Conservation (phyloP, 2,329 filamentous ascomycete species). For the Fusarium brachygibbosum region DNA sequence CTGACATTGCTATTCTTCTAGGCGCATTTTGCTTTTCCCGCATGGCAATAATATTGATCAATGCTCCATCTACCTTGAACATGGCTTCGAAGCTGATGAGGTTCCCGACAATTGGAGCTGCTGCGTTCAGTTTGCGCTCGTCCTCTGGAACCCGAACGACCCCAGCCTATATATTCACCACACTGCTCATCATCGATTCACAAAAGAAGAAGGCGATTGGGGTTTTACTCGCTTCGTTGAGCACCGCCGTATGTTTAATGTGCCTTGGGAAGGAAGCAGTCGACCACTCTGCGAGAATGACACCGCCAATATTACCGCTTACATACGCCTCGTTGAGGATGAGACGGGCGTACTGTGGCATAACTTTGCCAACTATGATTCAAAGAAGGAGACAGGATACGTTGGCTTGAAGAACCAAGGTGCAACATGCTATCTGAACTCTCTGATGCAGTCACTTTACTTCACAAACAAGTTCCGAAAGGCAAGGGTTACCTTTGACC, state of each 20-base stretch:
- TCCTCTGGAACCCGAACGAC: conserved; percentile 94
- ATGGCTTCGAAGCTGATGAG: conserved; percentile 82
- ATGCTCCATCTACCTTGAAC: conserved; percentile 95
- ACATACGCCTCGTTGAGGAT: conserved; percentile 84
- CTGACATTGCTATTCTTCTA: conserved; percentile 54
- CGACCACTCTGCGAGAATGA: conserved; percentile 84
- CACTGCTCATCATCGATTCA: conserved; percentile 94
- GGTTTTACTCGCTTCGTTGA: conserved; percentile 98
- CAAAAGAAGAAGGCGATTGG: conserved; percentile 96
- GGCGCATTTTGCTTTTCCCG: conserved; percentile 95
- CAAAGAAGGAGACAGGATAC: conserved; percentile 98
- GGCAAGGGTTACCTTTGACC: conserved; percentile 59
- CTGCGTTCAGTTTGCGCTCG: conserved; percentile 94
- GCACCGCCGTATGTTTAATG: conserved; percentile 84
- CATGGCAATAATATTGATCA: conserved; percentile 95
- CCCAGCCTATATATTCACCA: conserved; percentile 87
- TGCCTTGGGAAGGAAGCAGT: conserved; percentile 76
- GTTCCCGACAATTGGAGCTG: conserved; percentile 95
- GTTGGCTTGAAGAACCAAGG: conserved; percentile 97
- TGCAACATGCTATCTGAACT: conserved; percentile 90
- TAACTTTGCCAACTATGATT: conserved; percentile 94
- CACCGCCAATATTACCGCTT: conserved; percentile 83
- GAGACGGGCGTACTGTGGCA: conserved; percentile 92
- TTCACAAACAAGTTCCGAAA: conserved; percentile 95
- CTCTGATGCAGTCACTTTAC: conserved; percentile 84